Base-by-base conservation (phyloP, 345 rosid genomes). In the Angophora floribunda region DNA sequence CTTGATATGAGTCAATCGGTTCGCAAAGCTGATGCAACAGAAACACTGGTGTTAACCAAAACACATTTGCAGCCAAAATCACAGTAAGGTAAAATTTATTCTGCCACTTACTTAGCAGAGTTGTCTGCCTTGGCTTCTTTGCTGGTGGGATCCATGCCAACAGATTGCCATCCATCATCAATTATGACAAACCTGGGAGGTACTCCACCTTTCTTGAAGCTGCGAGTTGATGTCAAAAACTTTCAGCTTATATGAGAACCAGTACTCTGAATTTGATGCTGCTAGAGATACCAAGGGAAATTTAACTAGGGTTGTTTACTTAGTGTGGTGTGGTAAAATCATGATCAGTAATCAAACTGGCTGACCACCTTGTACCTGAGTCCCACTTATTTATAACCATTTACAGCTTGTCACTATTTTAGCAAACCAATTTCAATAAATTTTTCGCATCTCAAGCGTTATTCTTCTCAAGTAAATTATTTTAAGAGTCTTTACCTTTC, bases 101-200 rank as follows among this genome's bases (percentile, higher is more conserved):
- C 24, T 41, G 86, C 84, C 65, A 61, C 93, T 92, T 89, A 94
- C 97, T 95, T 95, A 87, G 97, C 97, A 30, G 93, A 6, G 85
- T 95, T 95, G 88, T 95, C 97, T 70, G 96, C 95, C 70, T 87
- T 88, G 63, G 85, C 88, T 84, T 89, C 94, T 13, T 86, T 26
- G 57, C 94, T 84, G 75, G 59, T 65, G 30, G 94, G 91, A 95
- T 96, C 97, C 97, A 94, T 94, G 63, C 91, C 94, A 50, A 95
- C 97, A 2, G 95, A 91, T 91, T 94, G 97, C 96, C 96, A 95
- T 51, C 96, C 96, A 86, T 95, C 97, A 67, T 95, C 96, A 41
- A 95, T 95, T 85, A 95, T 93, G 86, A 95, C 92, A 88, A 95
- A 94, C 88, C 93, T 95, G 3, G 97, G 95, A 80, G 93, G 89